Evolutionary conservation across 106 monocot species (phyloP).

Genomic region (Xerophyta viscosa): DNA sequence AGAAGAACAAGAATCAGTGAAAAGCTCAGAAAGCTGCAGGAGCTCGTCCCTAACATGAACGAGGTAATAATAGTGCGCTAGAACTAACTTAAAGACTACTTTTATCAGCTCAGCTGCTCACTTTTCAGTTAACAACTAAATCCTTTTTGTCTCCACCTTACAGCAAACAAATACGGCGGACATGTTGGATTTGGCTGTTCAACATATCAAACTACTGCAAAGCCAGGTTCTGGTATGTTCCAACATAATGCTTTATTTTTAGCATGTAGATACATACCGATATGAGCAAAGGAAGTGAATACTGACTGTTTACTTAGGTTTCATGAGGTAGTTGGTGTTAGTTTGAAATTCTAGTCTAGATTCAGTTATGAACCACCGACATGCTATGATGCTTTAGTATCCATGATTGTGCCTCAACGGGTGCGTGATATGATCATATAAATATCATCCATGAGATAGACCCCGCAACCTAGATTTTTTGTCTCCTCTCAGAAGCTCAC

Average conservation of each 20-base stretch:
- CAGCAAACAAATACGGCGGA: constrained; percentile 89
- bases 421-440: no score
- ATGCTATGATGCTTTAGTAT: no score
- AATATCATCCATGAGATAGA: no score
- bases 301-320: no score
- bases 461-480: neutral
- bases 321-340: no score
- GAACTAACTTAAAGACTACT: no score
- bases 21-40: constrained; percentile 33
- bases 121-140: no score
- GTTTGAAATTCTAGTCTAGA: no score
- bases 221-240: constrained; percentile 49
- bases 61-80: constrained; percentile 13
- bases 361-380: no score
- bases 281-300: no score
- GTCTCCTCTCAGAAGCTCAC: constrained; percentile 28
- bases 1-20: constrained; percentile 49
- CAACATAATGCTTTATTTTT: neutral
- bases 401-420: neutral
- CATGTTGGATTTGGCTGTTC: constrained; percentile 82
- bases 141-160: neutral
- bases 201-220: constrained; percentile 66
- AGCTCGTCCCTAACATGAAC: constrained; percentile 46
- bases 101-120: no score
- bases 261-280: no score